Evolutionary conservation across 495 filamentous ascomycete genomes (phyloP), one percentile per base, ranked within the genome.

Genomic region (Neohortaea acidophila): DNA sequence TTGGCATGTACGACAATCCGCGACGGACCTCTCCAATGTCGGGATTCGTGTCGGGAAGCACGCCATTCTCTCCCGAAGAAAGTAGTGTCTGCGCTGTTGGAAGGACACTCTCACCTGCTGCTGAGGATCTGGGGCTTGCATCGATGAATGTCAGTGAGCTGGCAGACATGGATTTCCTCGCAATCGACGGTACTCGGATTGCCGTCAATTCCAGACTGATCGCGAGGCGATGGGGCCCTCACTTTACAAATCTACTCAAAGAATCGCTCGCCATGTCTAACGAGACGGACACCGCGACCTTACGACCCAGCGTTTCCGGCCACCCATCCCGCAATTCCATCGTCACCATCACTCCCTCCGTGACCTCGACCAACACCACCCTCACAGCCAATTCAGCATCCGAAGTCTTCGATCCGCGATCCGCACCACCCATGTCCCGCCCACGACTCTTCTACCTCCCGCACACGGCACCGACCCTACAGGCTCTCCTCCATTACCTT

Each of bases 141-240:
- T 79, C 83, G 0, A 66, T 93, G 29, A 69, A 65, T 9, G 59
- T 92, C 49, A 72, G 76, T 15, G 89, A 94, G 53, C 63, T 97
- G 47, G 72, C 84, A n/a, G 89, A 97, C 44, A 96, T 97, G 89
- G 89, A 96, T 51, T 75, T 97, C 26, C 62, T 96, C 18, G 84
- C 85, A 22, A 73, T 94, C 23, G 77, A 77, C 3, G 86, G 87
- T 21, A 89, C 96, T 54, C 72, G 84, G 2, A 81, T 96, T 43
- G 83, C 91, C 0, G 82, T 94, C 39, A 96, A 93, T 57, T 94
- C 86, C 11, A 72, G 84, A 27, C 68, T 97, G 10, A 65, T 94
- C 1, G 77, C 82, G 13, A 70, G 83, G 20, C 67, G 89, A 43
- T 97, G 89, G 89, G 89, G 89, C 0, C 83, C 83, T 2, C 96